Conservation (phyloP, 768 basidiomycete genomes). For the Termitomyces sp. region DNA sequence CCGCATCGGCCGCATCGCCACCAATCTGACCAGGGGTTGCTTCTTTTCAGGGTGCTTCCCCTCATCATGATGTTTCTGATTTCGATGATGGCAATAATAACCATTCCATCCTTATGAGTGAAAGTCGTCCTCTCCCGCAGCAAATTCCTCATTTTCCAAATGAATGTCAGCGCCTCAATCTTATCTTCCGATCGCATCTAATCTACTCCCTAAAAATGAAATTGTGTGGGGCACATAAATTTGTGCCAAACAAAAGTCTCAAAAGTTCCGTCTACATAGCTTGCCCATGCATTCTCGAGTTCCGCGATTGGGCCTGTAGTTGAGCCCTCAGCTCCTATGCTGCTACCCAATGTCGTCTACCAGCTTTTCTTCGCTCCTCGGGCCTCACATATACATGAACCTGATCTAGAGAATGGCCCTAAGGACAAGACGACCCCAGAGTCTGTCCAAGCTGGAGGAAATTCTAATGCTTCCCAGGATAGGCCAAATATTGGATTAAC, state of each 20-base stretch:
- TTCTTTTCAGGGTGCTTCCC: neutral
- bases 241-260: neutral
- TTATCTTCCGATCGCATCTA: neutral
- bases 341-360: conserved; percentile 11
- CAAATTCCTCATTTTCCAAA: too few relatives aligned
- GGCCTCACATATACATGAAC: neutral
- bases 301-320: neutral
- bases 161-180: neutral
- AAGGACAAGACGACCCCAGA: neutral
- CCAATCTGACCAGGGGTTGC: neutral
- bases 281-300: neutral
- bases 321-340: neutral
- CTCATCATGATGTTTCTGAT: neutral
- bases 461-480: neutral
- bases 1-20: too few relatives aligned
- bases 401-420: conserved; percentile 14
- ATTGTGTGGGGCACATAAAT: neutral
- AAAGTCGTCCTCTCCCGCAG: neutral
- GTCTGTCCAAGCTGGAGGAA: neutral
- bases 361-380: conserved; percentile 12
- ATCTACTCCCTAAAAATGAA: neutral
- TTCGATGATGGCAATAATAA: neutral
- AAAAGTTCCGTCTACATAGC: neutral
- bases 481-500: neutral
- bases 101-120: neutral